A percentile compares a stretch with the other conserved stretches of the same genome.
phyloP scores from a whole-genome alignment of 1,284 basidiomycete genomes.

The Cystobasidium sp. region DNA sequence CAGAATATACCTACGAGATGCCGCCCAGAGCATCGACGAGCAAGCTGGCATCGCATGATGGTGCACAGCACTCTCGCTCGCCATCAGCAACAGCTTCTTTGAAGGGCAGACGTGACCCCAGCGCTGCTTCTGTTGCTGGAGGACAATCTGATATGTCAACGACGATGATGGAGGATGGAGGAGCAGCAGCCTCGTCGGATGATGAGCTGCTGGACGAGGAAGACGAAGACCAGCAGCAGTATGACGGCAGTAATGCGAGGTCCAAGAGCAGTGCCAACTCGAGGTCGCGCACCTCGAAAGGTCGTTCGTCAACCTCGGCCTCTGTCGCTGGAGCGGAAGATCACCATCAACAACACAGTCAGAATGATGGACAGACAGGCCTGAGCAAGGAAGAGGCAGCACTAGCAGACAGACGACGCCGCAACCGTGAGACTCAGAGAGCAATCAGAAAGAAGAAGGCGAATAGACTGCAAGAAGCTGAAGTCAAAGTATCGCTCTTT shows the following conservation, averaged over 20 bases:
- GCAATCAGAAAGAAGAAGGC: slow-evolving; percentile 32
- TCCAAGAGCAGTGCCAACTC: neutral
- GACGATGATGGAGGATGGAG: neutral
- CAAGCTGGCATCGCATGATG: slow-evolving; percentile 8
- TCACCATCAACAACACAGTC: neutral
- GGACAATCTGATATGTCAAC: neutral
- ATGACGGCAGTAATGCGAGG: neutral
- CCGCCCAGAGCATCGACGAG: slow-evolving; percentile 11
- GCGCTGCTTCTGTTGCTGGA: neutral
- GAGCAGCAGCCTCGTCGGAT: neutral
- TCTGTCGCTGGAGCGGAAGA: neutral
- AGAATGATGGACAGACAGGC: neutral
- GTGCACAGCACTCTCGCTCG: neutral
- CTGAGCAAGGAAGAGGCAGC: slow-evolving; percentile 29
- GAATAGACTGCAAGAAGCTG: slow-evolving; percentile 37
- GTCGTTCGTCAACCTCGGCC: neutral
- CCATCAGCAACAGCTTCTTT: neutral
- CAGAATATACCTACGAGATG: neutral
- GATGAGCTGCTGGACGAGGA: slow-evolving; percentile 2
- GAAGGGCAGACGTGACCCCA: neutral
- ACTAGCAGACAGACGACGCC: slow-evolving; percentile 21
- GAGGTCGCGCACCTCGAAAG: neutral
- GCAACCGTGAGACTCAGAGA: slow-evolving; percentile 34
- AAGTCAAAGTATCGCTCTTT: slow-evolving; percentile 14
- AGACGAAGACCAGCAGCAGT: neutral